Conservation (phyloP, 2,329 filamentous ascomycete species). For the Elsinoe australis region DNA sequence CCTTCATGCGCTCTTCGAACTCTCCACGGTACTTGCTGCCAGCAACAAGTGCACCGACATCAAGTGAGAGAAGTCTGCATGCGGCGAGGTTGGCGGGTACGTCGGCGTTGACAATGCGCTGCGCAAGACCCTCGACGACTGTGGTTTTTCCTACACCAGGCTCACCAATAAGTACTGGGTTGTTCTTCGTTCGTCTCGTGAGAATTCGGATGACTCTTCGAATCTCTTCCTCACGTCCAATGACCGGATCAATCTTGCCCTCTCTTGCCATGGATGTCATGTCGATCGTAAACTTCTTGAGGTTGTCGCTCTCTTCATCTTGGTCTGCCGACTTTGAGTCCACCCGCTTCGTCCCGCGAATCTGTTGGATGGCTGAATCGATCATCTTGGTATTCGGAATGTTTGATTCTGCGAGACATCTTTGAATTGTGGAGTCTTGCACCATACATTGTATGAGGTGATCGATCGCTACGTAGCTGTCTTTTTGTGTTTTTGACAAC, state of each 20-base stretch:
- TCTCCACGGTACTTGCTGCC: slow-evolving; percentile 98
- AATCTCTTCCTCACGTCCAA: slow-evolving; percentile 93
- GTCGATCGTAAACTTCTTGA: slow-evolving; percentile 97
- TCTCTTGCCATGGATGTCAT: slow-evolving; percentile 95
- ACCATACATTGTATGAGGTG: slow-evolving; percentile 81
- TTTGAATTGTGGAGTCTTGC: slow-evolving; percentile 69
- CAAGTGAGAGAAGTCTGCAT: slow-evolving; percentile 88
- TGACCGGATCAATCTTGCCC: slow-evolving; percentile 96
- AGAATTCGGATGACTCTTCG: slow-evolving; percentile 84
- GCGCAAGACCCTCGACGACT: slow-evolving; percentile 89
- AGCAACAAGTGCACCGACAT: slow-evolving; percentile 89
- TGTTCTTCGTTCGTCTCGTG: slow-evolving; percentile 93
- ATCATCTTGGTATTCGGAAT: slow-evolving; percentile 86
- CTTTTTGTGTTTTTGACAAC: slow-evolving; percentile 93
- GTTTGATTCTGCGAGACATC: slow-evolving; percentile 73
- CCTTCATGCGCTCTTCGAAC: slow-evolving; percentile 99
- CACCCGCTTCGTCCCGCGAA: slow-evolving; percentile 85
- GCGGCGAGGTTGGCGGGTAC: slow-evolving; percentile 90
- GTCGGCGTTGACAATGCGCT: slow-evolving; percentile 92
- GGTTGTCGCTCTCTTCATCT: slow-evolving; percentile 86
- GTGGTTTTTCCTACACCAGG: slow-evolving; percentile 98
- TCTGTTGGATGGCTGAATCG: slow-evolving; percentile 81
- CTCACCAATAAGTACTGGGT: slow-evolving; percentile 94
- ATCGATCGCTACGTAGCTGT: slow-evolving; percentile 88
- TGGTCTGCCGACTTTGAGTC: slow-evolving; percentile 94